Evolutionary conservation across 2,329 filamentous ascomycete species (phyloP).

Genomic region (Talaromyces sp.): DNA sequence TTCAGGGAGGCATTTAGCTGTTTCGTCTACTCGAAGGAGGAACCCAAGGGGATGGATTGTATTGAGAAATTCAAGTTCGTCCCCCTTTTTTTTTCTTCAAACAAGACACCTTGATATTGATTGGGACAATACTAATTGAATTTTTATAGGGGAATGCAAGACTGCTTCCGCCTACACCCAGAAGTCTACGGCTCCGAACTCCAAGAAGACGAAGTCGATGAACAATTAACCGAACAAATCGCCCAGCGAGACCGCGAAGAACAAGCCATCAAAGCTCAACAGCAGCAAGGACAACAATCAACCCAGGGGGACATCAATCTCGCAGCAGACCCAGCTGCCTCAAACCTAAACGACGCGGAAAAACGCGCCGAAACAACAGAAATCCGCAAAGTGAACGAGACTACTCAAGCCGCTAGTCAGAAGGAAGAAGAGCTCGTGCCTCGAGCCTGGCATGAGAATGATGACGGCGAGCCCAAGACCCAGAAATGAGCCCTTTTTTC

Average conservation of each 20-base stretch:
- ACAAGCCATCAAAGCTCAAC: constrained; percentile 6
- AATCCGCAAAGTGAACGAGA: constrained; percentile 11
- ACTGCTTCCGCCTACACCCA: constrained; percentile 89
- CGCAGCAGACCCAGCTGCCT: constrained; percentile 21
- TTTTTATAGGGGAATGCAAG: constrained; percentile 76
- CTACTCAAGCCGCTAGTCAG: constrained; percentile 20
- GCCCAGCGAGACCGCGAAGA: constrained; percentile 17
- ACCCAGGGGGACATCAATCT: neutral
- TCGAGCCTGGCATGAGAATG: constrained; percentile 41
- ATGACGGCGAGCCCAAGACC: constrained; percentile 8
- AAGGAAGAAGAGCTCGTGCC: constrained; percentile 45
- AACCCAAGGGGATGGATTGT: constrained; percentile 96
- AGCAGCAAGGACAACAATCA: neutral
- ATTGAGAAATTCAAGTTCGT: constrained; percentile 95
- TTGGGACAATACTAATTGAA: constrained; percentile 33
- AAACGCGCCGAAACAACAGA: constrained; percentile 23
- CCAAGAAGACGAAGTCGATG: constrained; percentile 61
- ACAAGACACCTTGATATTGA: too few relatives aligned
- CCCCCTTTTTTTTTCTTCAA: neutral
- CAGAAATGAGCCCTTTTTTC: constrained; percentile 3
- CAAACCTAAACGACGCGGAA: constrained; percentile 23
- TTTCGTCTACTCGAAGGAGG: constrained; percentile 91
- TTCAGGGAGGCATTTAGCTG: constrained; percentile 97
- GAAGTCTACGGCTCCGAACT: constrained; percentile 90
- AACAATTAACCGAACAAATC: constrained; percentile 29